Evolutionary conservation across 2,329 filamentous ascomycete genomes (phyloP).

Genomic region (Alternaria rosae): DNA sequence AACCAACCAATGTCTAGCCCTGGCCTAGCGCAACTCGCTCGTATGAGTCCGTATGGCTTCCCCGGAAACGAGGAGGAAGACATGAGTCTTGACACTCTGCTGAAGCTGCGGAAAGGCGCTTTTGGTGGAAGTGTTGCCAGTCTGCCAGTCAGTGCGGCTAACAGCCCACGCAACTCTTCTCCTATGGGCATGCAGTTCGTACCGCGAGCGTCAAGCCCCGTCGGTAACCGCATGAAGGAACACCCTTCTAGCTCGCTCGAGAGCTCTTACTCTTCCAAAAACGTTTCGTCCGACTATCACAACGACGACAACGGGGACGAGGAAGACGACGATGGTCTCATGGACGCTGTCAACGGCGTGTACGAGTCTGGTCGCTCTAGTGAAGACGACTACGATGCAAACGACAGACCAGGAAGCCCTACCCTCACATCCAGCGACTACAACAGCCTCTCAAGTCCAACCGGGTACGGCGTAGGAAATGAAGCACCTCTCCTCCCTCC

Average conservation of each 20-base stretch:
- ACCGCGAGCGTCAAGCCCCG: constrained; percentile 37
- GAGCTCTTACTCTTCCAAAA: constrained; percentile 34
- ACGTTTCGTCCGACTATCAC: constrained; percentile 24
- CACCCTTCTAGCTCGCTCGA: constrained; percentile 34
- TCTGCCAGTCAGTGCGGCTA: constrained; percentile 60
- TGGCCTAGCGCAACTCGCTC: constrained; percentile 77
- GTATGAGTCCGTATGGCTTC: constrained; percentile 63
- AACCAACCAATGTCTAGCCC: constrained; percentile 67
- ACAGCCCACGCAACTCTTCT: constrained; percentile 48
- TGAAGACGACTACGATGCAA: constrained; percentile 17
- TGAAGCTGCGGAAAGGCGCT: constrained; percentile 75
- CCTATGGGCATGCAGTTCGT: constrained; percentile 49
- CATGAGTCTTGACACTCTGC: constrained; percentile 75
- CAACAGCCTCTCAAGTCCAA: constrained; percentile 37
- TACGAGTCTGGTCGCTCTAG: constrained; percentile 29
- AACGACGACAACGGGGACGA: constrained; percentile 17
- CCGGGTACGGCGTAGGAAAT: constrained; percentile 10
- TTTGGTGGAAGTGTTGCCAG: constrained; percentile 85
- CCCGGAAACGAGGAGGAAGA: constrained; percentile 64
- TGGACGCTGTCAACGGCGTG: constrained; percentile 41
- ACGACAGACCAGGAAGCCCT: constrained; percentile 38
- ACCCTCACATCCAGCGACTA: constrained; percentile 44
- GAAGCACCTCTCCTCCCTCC: constrained; percentile 28
- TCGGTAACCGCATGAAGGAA: constrained; percentile 38
- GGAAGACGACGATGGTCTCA: constrained; percentile 31